Evolutionary conservation across 306 rosid genomes (phyloP).

Genomic region (Urtica urens): DNA sequence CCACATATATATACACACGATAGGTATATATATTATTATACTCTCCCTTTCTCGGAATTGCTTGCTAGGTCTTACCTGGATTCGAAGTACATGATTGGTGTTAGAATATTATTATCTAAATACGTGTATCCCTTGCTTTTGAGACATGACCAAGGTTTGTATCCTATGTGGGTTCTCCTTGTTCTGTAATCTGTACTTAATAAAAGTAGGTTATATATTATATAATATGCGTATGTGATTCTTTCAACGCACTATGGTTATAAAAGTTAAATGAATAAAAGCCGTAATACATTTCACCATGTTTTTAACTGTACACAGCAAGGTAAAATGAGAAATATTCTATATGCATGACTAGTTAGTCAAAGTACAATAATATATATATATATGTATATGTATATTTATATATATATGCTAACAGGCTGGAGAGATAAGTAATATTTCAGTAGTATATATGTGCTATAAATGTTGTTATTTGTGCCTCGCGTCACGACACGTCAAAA

Average conservation of each 20-base stretch:
- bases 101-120: conserved; percentile 2
- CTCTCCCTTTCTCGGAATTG: not conserved
- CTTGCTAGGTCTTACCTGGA: conserved; percentile 30
- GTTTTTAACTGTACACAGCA: too few relatives aligned
- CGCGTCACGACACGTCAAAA: not conserved
- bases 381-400: not conserved
- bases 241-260: conserved; percentile 30
- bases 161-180: conserved; percentile 49
- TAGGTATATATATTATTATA: not conserved
- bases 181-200: conserved; percentile 23
- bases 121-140: conserved; percentile 11
- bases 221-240: too few relatives aligned
- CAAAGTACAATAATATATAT: too few relatives aligned
- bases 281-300: conserved; percentile 29
- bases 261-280: conserved; percentile 10
- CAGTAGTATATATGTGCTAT: too few relatives aligned
- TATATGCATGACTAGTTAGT: not conserved
- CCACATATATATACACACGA: not conserved
- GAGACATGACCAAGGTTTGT: conserved; percentile 17
- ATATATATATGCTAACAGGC: not conserved
- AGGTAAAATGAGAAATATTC: not conserved
- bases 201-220: conserved; percentile 2
- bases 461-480: too few relatives aligned
- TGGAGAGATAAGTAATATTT: too few relatives aligned
- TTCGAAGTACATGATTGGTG: not conserved